Conservation (phyloP, 345 rosid species). For the Melastoma malabathricum region DNA sequence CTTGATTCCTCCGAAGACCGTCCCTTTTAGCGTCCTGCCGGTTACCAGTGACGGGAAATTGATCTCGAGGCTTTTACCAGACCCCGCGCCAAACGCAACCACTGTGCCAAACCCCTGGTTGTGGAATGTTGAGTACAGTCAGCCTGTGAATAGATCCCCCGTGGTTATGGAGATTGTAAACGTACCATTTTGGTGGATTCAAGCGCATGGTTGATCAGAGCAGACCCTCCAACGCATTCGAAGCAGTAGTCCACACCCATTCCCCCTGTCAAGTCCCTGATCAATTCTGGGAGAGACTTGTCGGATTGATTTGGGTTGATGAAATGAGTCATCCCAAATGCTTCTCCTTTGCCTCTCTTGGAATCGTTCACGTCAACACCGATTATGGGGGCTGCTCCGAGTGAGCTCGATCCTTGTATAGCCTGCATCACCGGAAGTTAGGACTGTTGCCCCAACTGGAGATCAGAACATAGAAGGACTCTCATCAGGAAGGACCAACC, state of each 20-base stretch:
- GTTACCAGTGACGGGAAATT: neutral
- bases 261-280: conserved; percentile 32
- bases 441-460: no score
- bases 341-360: conserved; percentile 21
- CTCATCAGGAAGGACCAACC: neutral
- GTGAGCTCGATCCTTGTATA: conserved; percentile 40
- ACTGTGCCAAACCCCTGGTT: conserved; percentile 35
- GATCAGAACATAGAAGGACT: neutral
- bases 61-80: neutral
- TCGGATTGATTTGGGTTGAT: conserved; percentile 34
- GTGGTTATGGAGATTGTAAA: neutral
- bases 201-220: conserved; percentile 34
- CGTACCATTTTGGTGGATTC: conserved; percentile 30
- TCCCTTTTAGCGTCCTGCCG: conserved; percentile 10
- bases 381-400: conserved; percentile 44
- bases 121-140: neutral
- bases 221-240: conserved; percentile 38
- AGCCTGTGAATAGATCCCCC: neutral
- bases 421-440: conserved; percentile 16
- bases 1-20: conserved; percentile 11
- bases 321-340: conserved; percentile 48
- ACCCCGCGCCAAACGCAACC: conserved; percentile 24
- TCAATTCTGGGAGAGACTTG: conserved; percentile 21
- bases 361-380: conserved; percentile 43
- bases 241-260: conserved; percentile 50